Evolutionary conservation across 192 early-diverging fungal species (phyloP).

Genomic region (Martensiomyces pterosporus): DNA sequence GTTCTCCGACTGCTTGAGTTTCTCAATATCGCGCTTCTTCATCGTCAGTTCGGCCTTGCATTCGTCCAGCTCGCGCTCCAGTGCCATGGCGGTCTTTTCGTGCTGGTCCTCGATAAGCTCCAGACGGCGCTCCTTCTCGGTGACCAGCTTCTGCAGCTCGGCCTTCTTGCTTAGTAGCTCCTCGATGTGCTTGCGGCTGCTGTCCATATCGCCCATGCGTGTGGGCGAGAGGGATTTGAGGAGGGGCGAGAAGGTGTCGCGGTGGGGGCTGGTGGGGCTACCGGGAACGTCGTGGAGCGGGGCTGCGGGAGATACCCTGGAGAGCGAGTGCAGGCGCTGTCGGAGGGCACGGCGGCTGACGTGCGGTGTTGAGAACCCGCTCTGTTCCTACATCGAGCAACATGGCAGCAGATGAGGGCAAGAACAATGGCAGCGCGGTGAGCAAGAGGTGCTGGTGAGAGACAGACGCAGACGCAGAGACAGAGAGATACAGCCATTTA

Average conservation of each 20-base stretch:
- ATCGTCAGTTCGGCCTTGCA: slow-evolving; percentile 34
- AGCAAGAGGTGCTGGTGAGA: too few relatives aligned
- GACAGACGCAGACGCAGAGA: too few relatives aligned
- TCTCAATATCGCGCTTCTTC: slow-evolving; percentile 47
- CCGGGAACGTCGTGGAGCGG: slow-evolving; percentile 13
- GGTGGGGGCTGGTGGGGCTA: slow-evolving; percentile 29
- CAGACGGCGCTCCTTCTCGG: slow-evolving; percentile 23
- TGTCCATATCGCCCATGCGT: slow-evolving; percentile 13
- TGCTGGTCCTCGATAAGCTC: slow-evolving; percentile 28
- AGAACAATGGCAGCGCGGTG: too few relatives aligned
- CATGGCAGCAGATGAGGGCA: too few relatives aligned
- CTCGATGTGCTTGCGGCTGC: slow-evolving; percentile 8
- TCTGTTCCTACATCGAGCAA: slow-evolving; percentile 42
- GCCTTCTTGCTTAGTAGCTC: slow-evolving; percentile 22
- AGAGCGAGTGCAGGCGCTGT: slow-evolving; percentile 9
- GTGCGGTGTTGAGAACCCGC: slow-evolving; percentile 34
- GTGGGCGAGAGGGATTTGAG: slow-evolving; percentile 20
- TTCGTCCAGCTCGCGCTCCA: slow-evolving; percentile 41
- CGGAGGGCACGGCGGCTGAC: slow-evolving; percentile 30
- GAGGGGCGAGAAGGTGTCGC: slow-evolving; percentile 12
- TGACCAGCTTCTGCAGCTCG: slow-evolving; percentile 26
- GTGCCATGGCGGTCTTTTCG: slow-evolving; percentile 19
- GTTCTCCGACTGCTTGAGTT: slow-evolving; percentile 18
- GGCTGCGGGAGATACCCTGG: slow-evolving; percentile 5
- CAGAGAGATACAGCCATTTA: too few relatives aligned